Evolutionary conservation across 2,329 filamentous ascomycete genomes (phyloP).

Genomic region (Aspergillus tubingensis): DNA sequence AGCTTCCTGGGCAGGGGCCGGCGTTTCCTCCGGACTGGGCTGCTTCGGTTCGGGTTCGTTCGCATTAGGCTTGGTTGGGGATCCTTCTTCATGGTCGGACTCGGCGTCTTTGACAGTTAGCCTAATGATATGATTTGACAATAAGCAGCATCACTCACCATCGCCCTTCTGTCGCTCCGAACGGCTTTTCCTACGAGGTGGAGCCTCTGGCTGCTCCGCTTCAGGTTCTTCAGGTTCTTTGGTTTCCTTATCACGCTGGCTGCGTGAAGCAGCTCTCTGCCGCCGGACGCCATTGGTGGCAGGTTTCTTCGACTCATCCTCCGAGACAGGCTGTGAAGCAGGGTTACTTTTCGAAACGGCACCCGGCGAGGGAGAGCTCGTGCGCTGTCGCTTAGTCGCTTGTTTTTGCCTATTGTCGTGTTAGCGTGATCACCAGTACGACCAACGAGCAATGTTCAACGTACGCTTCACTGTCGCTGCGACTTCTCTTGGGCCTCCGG

Average conservation of each 20-base stretch:
- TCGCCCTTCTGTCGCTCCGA: constrained; percentile 79
- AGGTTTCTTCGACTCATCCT: constrained; percentile 62
- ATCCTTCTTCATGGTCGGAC: constrained; percentile 69
- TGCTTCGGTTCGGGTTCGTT: constrained; percentile 43
- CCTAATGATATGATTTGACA: constrained; percentile 2
- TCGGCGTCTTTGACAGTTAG: constrained; percentile 54
- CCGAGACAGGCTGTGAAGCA: constrained; percentile 55
- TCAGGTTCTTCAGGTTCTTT: constrained; percentile 65
- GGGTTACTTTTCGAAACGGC: constrained; percentile 54
- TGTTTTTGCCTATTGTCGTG: constrained; percentile 65
- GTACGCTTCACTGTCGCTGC: constrained; percentile 94
- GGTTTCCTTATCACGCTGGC: constrained; percentile 51
- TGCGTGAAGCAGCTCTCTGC: constrained; percentile 58
- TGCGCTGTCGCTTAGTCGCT: constrained; percentile 78
- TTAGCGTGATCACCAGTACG: constrained; percentile 27
- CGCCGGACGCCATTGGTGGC: constrained; percentile 54
- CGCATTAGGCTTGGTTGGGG: constrained; percentile 48
- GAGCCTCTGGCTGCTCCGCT: constrained; percentile 70
- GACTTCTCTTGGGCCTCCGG: constrained; percentile 75
- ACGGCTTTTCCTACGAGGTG: constrained; percentile 77
- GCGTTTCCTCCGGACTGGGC: constrained; percentile 45
- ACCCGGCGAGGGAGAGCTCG: constrained; percentile 71
- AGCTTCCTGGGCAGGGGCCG: constrained; percentile 39
- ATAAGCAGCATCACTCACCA: constrained; percentile 55
- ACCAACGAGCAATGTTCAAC: constrained; percentile 41